Evolutionary conservation across 2,329 filamentous ascomycete species (phyloP).

Genomic region (Penicillium palitans): DNA sequence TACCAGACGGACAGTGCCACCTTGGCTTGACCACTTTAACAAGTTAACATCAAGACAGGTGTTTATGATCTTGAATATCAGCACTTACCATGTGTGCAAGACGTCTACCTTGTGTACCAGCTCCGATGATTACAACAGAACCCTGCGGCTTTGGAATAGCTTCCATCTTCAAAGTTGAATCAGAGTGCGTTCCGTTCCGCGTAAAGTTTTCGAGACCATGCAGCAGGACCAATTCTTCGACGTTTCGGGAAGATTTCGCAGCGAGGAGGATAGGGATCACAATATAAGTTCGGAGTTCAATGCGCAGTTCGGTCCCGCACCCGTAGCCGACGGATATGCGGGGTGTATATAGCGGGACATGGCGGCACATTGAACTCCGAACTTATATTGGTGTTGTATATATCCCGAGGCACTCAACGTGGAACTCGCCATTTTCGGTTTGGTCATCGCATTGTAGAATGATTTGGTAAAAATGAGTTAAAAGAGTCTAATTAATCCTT

Average conservation of each 20-base stretch:
- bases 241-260: not conserved
- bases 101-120: slow-evolving; percentile 39
- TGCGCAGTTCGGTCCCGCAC: not conserved
- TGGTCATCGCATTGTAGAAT: not conserved
- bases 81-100: slow-evolving; percentile 40
- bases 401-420: not conserved
- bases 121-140: slow-evolving; percentile 26
- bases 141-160: not conserved
- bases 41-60: not conserved
- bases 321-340: not conserved
- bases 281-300: not conserved
- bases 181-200: no score
- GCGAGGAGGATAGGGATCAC: no score
- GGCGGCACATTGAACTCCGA: not conserved
- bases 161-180: not conserved
- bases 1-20: slow-evolving; percentile 34
- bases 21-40: slow-evolving; percentile 37
- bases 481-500: not conserved
- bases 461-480: not conserved
- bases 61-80: not conserved
- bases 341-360: not conserved
- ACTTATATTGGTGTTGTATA: not conserved
- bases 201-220: not conserved
- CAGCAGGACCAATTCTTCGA: not conserved
- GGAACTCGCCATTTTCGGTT: not conserved